Percentiles rank a stretch among this genome's conserved stretches.
Evolutionary conservation across 2,329 filamentous ascomycete species (phyloP).

Genomic region (Curvularia lunata): DNA sequence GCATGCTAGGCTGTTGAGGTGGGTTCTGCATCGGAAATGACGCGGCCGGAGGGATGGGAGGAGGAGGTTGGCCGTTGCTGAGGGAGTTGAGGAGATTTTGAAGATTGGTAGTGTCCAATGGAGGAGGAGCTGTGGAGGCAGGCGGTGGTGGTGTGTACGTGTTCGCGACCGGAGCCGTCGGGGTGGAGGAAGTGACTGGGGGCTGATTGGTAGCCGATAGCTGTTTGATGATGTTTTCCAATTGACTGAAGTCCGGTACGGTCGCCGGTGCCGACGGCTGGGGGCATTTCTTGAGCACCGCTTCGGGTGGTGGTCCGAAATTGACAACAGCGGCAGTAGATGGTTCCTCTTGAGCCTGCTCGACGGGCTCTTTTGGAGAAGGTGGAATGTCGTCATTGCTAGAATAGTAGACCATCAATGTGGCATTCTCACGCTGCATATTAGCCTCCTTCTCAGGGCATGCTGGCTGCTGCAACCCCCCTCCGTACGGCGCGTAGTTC

Average conservation of each 20-base stretch:
- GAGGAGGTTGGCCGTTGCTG: conserved; percentile 20
- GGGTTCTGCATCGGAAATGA: conserved; percentile 20
- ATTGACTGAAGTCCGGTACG: conserved; percentile 30
- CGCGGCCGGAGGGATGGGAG: conserved; percentile 23
- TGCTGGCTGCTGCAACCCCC: conserved; percentile 48
- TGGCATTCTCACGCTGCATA: conserved; percentile 54
- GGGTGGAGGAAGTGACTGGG: conserved; percentile 10
- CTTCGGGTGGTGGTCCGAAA: conserved; percentile 49
- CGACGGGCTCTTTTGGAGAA: conserved; percentile 53
- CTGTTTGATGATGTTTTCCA: conserved; percentile 41
- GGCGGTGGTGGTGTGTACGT: conserved; percentile 30
- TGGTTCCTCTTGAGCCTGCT: conserved; percentile 37
- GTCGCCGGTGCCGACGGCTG: conserved; percentile 22
- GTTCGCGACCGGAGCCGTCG: conserved; percentile 21
- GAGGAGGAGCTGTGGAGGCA: conserved; percentile 20
- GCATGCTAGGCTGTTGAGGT: conserved; percentile 21
- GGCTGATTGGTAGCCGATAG: conserved; percentile 25
- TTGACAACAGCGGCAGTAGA: conserved; percentile 31
- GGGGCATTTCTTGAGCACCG: conserved; percentile 32
- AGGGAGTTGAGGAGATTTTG: conserved; percentile 38
- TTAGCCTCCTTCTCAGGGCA: conserved; percentile 54
- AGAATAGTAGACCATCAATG: conserved; percentile 56
- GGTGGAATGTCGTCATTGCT: conserved; percentile 55
- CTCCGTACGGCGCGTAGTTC: conserved; percentile 56
- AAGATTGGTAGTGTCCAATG: conserved; percentile 37